Conservation (phyloP, 208 protist genomes). For the Endotrypanum monterogeii region DNA sequence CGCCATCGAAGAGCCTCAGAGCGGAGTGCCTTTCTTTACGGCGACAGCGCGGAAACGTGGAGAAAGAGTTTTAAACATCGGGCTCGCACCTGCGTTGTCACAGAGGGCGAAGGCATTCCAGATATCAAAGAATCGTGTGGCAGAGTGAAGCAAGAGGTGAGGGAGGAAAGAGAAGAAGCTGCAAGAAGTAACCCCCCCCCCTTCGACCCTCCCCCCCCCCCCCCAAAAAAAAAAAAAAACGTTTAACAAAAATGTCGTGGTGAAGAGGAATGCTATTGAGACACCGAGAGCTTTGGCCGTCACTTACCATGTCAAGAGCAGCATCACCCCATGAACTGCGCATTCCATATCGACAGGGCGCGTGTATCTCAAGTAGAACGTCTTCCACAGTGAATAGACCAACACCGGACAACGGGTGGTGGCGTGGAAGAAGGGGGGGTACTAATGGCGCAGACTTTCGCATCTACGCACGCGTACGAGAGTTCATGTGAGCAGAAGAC, state of each 20-base stretch:
- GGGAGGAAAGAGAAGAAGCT: not conserved
- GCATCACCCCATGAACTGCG: not conserved
- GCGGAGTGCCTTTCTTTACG: not conserved
- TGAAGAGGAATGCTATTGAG: not conserved
- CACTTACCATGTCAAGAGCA: not conserved
- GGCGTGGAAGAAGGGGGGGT: no score
- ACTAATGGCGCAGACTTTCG: not conserved
- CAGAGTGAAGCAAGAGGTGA: not conserved
- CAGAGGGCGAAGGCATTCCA: not conserved
- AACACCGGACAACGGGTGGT: no score
- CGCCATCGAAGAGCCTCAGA: constrained; percentile 8
- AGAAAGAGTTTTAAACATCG: not conserved
- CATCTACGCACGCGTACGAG: not conserved
- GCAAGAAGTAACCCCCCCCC: no score
- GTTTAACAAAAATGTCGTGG: not conserved
- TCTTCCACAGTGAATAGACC: not conserved
- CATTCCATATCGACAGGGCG: not conserved
- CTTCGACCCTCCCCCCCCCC: not conserved
- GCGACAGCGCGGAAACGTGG: not conserved
- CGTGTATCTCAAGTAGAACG: not conserved
- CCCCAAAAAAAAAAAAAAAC: not conserved
- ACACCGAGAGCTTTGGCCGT: not conserved
- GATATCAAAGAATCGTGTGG: not conserved
- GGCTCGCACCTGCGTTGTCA: not conserved
- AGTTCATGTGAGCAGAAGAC: not conserved